Percentiles rank a stretch among this genome's conserved stretches.
These are phyloP conservation scores for Podaxis sp. DNA, from an alignment of 768 basidiomycete genomes.

Conservation along the genomic window DNA sequence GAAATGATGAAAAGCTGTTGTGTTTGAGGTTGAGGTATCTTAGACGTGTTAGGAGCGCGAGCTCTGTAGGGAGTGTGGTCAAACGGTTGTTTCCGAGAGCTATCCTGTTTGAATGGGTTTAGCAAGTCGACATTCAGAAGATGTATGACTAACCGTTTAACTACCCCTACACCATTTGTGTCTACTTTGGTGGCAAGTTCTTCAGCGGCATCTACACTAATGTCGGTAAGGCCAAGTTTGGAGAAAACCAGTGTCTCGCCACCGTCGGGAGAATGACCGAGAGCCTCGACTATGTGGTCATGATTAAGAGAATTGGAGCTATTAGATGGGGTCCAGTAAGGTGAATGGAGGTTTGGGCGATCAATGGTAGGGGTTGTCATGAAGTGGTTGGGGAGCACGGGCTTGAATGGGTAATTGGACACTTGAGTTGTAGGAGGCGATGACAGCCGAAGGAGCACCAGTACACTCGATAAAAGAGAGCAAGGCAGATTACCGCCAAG, in stretches of 20 bases:
- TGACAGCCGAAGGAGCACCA: background rate
- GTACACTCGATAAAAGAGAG: background rate
- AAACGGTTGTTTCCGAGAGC: constrained; percentile 85
- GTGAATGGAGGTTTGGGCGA: constrained; percentile 8
- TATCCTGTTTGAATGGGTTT: constrained; percentile 45
- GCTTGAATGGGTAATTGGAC: background rate
- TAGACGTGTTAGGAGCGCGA: constrained; percentile 65
- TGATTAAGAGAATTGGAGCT: constrained; percentile 39
- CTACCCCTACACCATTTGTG: constrained; percentile 43
- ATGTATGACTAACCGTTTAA: constrained; percentile 48
- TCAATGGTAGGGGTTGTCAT: constrained; percentile 5
- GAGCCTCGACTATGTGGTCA: constrained; percentile 60
- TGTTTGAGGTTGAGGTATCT: constrained; percentile 85
- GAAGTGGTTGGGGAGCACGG: constrained; percentile 1
- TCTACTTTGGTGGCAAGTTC: constrained; percentile 60
- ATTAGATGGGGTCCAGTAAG: constrained; percentile 7
- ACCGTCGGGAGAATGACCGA: constrained; percentile 63
- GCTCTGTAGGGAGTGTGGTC: constrained; percentile 68
- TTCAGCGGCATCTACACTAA: constrained; percentile 70
- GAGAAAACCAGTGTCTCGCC: constrained; percentile 85
- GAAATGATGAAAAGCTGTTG: constrained; percentile 80
- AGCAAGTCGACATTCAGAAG: background rate
- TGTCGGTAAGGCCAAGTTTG: constrained; percentile 70
- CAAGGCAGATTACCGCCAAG: background rate
- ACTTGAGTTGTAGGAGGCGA: background rate